phyloP scores from a whole-genome alignment of 2,329 filamentous ascomycete genomes.

The Aureobasidium melanogenum region DNA sequence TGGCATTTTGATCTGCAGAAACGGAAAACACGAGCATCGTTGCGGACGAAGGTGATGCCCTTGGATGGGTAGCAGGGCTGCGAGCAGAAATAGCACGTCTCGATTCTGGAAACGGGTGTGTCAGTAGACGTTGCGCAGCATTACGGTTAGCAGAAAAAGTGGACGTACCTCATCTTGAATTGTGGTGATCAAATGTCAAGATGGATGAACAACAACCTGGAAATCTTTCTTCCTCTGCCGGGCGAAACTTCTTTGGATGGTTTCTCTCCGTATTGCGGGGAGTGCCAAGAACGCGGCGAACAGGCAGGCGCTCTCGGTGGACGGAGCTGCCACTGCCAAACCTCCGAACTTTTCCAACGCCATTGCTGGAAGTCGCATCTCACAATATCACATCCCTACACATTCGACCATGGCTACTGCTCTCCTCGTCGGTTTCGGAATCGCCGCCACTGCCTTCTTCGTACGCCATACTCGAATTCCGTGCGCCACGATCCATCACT shows the following conservation, averaged over 20 bases:
- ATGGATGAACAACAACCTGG: not conserved
- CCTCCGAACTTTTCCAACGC: not conserved
- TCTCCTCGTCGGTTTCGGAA: constrained; percentile 40
- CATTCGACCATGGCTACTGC: constrained; percentile 10
- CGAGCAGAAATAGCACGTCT: constrained; percentile 65
- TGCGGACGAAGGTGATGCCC: constrained; percentile 58
- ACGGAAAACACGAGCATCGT: constrained; percentile 56
- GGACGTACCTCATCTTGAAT: constrained; percentile 4
- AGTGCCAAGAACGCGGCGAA: not conserved
- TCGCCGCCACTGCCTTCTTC: constrained; percentile 58
- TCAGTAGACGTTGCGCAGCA: not conserved
- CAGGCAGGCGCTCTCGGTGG: not conserved
- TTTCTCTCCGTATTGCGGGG: not conserved
- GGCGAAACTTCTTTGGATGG: constrained; percentile 1
- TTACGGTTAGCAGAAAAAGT: not conserved
- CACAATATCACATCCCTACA: not conserved
- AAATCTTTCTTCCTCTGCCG: not conserved
- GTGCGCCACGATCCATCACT: not conserved
- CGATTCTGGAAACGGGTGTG: constrained; percentile 35
- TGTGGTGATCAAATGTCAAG: not conserved
- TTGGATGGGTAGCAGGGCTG: constrained; percentile 58
- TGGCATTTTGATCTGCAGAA: constrained; percentile 63
- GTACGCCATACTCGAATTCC: constrained; percentile 31
- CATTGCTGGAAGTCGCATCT: no score
- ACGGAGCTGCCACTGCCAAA: not conserved